Base-by-base conservation (phyloP, 768 basidiomycete species). In the Cyclocybe aegerita region DNA sequence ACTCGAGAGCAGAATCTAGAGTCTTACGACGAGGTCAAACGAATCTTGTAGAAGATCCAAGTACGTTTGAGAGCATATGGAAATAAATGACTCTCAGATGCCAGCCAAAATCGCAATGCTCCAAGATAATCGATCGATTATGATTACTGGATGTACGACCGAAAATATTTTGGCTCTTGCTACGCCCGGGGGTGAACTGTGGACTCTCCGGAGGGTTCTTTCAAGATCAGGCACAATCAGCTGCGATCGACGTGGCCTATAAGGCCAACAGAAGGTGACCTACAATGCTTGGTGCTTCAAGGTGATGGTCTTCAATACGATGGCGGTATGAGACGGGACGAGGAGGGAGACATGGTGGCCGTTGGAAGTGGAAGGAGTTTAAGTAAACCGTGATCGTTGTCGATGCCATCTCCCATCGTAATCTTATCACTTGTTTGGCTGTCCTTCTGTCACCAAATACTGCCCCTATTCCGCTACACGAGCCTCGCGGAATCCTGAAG, bases 191-290 rank as follows among this genome's bases (percentile, higher is more conserved):
- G 15, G 11, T 11, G 36, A 11, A 11, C 3, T 37, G 36, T 11
- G 36, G 36, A 37, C 15, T 47, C 40, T 31, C 15, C 41, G 46
- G 42, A 16, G 48, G 14, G n/a, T 35, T 52, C 37, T 44, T 46
- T 32, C 33, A 42, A 52, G 54, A 60, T 63, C 58, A 60, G 57
- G 57, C 49, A 59, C 52, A 50, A 60, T 64, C 63, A 60, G 59
- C 43, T 43, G 44, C 43, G 56, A 62, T 62, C 60, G 56, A 49
- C 11, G 44, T 33, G 44, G 39, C 29, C 32, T 40, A 10, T 43
- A 49, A 33, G 15, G n/a, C 31, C 17, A 44, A 34, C 32, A 52
- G 17, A 45, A 34, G 32, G 8, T 39, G 36, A 52, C 39, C 15
- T 55, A 59, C 60, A 46, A 35, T 46, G 49, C 8, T 29, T 43